Conservation (phyloP, 148 eudicot genomes). For the Bassia scoparia region DNA sequence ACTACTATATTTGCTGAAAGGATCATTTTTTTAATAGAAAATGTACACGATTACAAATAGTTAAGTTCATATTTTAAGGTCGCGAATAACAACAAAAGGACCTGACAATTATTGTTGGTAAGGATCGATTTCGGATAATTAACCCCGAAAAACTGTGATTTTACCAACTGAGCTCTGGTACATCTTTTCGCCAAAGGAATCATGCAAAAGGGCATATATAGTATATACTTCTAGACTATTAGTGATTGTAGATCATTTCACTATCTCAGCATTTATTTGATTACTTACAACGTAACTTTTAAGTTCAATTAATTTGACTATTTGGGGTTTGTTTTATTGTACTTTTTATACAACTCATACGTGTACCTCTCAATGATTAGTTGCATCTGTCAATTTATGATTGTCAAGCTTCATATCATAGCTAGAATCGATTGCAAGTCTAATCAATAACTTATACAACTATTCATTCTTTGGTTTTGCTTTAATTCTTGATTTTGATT, state of each 20-base stretch:
- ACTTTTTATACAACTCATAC: conserved; percentile 1
- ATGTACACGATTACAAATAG: too few relatives aligned
- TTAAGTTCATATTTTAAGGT: too few relatives aligned
- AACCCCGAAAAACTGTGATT: too few relatives aligned
- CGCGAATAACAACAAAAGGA: too few relatives aligned
- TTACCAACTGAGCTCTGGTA: too few relatives aligned
- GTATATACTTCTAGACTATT: background rate
- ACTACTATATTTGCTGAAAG: too few relatives aligned
- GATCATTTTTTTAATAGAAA: background rate
- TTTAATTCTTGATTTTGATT: too few relatives aligned
- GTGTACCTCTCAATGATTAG: conserved; percentile 12
- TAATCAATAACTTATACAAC: too few relatives aligned
- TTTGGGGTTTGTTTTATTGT: background rate
- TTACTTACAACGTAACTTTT: conserved; percentile 11
- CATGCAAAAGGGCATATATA: background rate
- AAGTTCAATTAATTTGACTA: conserved; percentile 15
- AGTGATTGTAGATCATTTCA: background rate
- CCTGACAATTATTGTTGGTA: too few relatives aligned
- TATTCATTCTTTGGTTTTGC: too few relatives aligned
- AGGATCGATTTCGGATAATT: too few relatives aligned
- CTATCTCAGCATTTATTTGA: background rate
- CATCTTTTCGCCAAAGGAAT: too few relatives aligned
- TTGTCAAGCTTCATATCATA: background rate
- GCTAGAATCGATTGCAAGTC: background rate
- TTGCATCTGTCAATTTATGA: background rate